These are phyloP conservation scores for Verticillium dahliae DNA, from an alignment of 2,329 filamentous ascomycete species.

Conservation along the genomic window DNA sequence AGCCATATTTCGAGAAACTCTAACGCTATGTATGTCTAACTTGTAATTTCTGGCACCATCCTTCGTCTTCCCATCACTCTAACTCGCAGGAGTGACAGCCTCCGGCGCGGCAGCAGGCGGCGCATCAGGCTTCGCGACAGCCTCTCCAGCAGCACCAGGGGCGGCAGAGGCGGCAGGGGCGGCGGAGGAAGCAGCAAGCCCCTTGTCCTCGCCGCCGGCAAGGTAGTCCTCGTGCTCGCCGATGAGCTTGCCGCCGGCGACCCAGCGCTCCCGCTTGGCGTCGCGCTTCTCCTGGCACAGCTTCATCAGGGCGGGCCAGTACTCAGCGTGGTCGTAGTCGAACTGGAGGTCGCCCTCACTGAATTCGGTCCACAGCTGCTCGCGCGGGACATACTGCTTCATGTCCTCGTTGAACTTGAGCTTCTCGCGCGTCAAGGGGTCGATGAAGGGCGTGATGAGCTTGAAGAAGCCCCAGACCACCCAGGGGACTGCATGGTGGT, in stretches of 20 bases:
- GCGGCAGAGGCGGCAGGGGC: no score
- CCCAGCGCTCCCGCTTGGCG: constrained; percentile 65
- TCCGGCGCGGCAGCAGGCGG: background rate
- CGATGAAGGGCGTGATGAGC: constrained; percentile 22
- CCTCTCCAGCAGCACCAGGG: background rate
- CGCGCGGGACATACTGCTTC: constrained; percentile 68
- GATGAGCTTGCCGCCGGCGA: constrained; percentile 68
- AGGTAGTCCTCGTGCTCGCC: constrained; percentile 86
- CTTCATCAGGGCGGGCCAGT: constrained; percentile 81
- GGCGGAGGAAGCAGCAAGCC: background rate
- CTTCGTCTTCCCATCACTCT: background rate
- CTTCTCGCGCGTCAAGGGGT: constrained; percentile 88
- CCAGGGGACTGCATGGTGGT: constrained; percentile 65
- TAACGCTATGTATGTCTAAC: background rate
- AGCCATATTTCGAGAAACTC: background rate
- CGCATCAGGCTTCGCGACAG: background rate
- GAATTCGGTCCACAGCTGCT: constrained; percentile 75
- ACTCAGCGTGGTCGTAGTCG: constrained; percentile 79
- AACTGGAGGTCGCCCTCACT: constrained; percentile 76
- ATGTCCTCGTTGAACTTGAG: constrained; percentile 97
- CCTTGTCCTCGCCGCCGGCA: constrained; percentile 45
- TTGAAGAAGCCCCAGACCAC: constrained; percentile 93
- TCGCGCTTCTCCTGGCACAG: constrained; percentile 61
- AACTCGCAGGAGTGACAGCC: background rate
- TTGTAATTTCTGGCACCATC: background rate